Percentiles rank a stretch among this genome's conserved stretches.
Conservation (phyloP, 345 rosid species). For the Cochlearia excelsa region DNA sequence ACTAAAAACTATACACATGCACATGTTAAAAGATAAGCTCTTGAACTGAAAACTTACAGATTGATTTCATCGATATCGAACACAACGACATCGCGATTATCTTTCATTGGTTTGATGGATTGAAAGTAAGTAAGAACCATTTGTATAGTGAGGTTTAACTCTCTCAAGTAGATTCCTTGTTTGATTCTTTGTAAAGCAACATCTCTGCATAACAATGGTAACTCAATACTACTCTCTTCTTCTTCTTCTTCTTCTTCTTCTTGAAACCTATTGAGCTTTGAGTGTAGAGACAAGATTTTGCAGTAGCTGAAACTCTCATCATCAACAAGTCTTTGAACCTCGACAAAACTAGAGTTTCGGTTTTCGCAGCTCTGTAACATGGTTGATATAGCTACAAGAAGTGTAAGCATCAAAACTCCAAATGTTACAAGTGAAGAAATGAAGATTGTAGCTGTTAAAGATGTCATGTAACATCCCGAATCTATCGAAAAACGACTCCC, state of each 20-base stretch:
- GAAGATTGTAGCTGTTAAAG: constrained; percentile 69
- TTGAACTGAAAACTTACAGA: constrained; percentile 36
- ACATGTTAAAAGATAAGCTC: not conserved
- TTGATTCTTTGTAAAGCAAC: constrained; percentile 44
- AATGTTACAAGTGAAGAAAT: constrained; percentile 53
- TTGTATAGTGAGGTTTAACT: constrained; percentile 45
- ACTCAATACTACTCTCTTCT: constrained; percentile 11
- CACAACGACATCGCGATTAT: constrained; percentile 50
- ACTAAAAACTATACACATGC: not conserved
- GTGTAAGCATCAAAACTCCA: constrained; percentile 57
- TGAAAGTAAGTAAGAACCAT: constrained; percentile 49
- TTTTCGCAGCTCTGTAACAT: constrained; percentile 74
- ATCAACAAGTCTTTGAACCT: constrained; percentile 32
- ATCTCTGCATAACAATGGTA: constrained; percentile 54
- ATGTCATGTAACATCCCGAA: constrained; percentile 75
- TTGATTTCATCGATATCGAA: constrained; percentile 59
- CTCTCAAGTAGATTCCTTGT: constrained; percentile 52
- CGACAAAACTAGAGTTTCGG: constrained; percentile 46
- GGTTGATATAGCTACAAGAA: constrained; percentile 58
- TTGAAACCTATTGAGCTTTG: constrained; percentile 55
- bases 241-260: constrained; percentile 18
- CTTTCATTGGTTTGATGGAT: constrained; percentile 36
- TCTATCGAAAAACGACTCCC: constrained; percentile 58
- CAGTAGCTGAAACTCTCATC: constrained; percentile 48
- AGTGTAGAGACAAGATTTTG: constrained; percentile 49